phyloP scores from a whole-genome alignment of 768 basidiomycete genomes.

The Exsudoporus frostii region DNA sequence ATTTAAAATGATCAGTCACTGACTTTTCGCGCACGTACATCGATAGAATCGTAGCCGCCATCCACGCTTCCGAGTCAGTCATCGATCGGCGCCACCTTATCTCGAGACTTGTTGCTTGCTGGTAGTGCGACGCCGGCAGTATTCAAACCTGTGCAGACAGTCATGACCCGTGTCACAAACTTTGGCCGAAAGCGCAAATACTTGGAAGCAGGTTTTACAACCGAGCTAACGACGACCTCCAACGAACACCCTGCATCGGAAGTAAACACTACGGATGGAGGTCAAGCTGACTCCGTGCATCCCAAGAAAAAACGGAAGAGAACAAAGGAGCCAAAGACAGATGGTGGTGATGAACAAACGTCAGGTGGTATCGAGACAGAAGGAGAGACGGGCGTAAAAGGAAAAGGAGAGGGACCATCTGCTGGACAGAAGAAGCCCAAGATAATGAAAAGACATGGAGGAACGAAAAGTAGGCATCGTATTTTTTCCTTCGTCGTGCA shows the following conservation, averaged over 20 bases:
- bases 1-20: too few relatives aligned
- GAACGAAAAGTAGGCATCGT: slow-evolving; percentile 20
- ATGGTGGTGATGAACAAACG: slow-evolving; percentile 3
- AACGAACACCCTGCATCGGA: slow-evolving; percentile 1
- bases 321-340: slow-evolving; percentile 40
- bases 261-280: not conserved
- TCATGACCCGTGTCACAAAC: slow-evolving; percentile 74
- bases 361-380: slow-evolving; percentile 12
- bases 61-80: not conserved
- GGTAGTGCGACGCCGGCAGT: not conserved
- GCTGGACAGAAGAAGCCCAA: not conserved
- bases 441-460: slow-evolving; percentile 34
- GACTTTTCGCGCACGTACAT: not conserved
- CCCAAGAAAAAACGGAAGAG: slow-evolving; percentile 62
- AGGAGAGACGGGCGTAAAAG: slow-evolving; percentile 17
- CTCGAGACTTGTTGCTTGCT: not conserved
- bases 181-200: slow-evolving; percentile 74
- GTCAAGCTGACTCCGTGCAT: slow-evolving; percentile 21
- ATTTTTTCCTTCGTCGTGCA: not conserved
- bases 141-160: not conserved
- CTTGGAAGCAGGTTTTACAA: slow-evolving; percentile 56
- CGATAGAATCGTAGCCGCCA: not conserved
- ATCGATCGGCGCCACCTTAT: not conserved
- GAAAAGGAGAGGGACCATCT: slow-evolving; percentile 13
- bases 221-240: slow-evolving; percentile 4